A percentile compares a stretch with the other conserved stretches of the same genome.
These are phyloP conservation scores for Orbilia blumenaviensis DNA, from an alignment of 2,329 filamentous ascomycete species.

Conservation along the genomic window DNA sequence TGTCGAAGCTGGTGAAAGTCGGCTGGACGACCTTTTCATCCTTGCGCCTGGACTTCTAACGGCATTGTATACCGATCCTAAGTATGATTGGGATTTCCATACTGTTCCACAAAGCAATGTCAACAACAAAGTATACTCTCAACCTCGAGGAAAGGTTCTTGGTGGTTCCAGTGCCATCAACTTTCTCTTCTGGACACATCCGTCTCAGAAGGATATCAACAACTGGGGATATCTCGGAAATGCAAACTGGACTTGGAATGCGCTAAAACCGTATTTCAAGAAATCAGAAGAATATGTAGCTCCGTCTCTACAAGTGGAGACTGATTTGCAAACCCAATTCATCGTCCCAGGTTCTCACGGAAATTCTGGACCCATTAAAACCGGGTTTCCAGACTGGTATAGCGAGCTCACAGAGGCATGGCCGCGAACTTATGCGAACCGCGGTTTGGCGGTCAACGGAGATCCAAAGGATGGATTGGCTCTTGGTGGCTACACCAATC, in stretches of 20 bases:
- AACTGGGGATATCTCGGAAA: slow-evolving; percentile 39
- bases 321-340: slow-evolving; percentile 56
- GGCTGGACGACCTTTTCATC: slow-evolving; percentile 25
- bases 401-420: slow-evolving; percentile 38
- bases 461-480: slow-evolving; percentile 55
- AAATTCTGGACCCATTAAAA: slow-evolving; percentile 59
- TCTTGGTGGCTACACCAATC: slow-evolving; percentile 57
- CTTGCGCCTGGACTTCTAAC: slow-evolving; percentile 37
- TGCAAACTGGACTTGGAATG: slow-evolving; percentile 41
- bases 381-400: slow-evolving; percentile 44
- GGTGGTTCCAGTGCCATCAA: slow-evolving; percentile 65
- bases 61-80: slow-evolving; percentile 31
- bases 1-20: slow-evolving; percentile 37
- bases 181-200: slow-evolving; percentile 58
- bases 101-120: slow-evolving; percentile 61
- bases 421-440: slow-evolving; percentile 46
- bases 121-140: slow-evolving; percentile 61
- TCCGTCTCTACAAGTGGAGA: slow-evolving; percentile 56
- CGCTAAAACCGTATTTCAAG: slow-evolving; percentile 65
- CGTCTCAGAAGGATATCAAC: slow-evolving; percentile 48
- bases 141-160: slow-evolving; percentile 65
- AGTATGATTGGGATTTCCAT: slow-evolving; percentile 63
- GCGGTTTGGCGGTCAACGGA: slow-evolving; percentile 45
- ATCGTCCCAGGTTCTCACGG: slow-evolving; percentile 59
- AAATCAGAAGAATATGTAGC: slow-evolving; percentile 63